Conservation (phyloP, 768 basidiomycete species). For the Phanerochaete carnosa region DNA sequence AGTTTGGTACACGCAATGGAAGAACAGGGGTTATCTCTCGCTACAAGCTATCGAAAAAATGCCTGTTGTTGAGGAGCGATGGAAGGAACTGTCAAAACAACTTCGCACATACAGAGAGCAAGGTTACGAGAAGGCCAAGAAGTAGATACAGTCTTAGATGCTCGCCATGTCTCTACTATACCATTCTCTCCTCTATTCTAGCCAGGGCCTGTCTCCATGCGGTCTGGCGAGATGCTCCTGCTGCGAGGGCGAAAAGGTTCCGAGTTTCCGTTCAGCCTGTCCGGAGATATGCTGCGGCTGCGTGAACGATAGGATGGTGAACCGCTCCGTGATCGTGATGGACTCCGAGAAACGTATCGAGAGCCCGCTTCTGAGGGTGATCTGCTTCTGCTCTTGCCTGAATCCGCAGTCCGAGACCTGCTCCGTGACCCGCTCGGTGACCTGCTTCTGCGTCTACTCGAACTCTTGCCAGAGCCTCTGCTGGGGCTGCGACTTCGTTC, state of each 20-base stretch:
- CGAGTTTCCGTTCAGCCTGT: background rate
- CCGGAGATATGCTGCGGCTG: slow-evolving; percentile 30
- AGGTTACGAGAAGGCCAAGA: slow-evolving; percentile 34
- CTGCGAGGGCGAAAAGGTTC: slow-evolving; percentile 29
- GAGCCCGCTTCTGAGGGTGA: slow-evolving; percentile 46
- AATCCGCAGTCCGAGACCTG: slow-evolving; percentile 20
- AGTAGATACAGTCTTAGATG: slow-evolving; percentile 16
- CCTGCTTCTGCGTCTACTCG: slow-evolving; percentile 28
- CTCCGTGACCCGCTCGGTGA: slow-evolving; percentile 29
- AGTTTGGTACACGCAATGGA: slow-evolving; percentile 80
- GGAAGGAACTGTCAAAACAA: slow-evolving; percentile 61
- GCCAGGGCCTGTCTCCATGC: slow-evolving; percentile 40
- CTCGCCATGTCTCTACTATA: slow-evolving; percentile 12
- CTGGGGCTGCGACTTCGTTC: slow-evolving; percentile 34
- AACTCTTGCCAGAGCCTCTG: slow-evolving; percentile 30
- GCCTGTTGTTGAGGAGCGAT: slow-evolving; percentile 63
- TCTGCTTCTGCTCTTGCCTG: slow-evolving; percentile 1
- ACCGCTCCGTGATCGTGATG: slow-evolving; percentile 49
- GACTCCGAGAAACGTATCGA: slow-evolving; percentile 66
- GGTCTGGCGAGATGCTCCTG: slow-evolving; percentile 35
- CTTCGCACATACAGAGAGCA: slow-evolving; percentile 49
- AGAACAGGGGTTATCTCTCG: slow-evolving; percentile 75
- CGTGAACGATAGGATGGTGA: slow-evolving; percentile 30
- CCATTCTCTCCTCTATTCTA: slow-evolving; percentile 1
- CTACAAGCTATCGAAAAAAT: slow-evolving; percentile 52